Evolutionary conservation across 1,284 basidiomycete genomes (phyloP).

Genomic region (Filobasidium uniguttulatum): DNA sequence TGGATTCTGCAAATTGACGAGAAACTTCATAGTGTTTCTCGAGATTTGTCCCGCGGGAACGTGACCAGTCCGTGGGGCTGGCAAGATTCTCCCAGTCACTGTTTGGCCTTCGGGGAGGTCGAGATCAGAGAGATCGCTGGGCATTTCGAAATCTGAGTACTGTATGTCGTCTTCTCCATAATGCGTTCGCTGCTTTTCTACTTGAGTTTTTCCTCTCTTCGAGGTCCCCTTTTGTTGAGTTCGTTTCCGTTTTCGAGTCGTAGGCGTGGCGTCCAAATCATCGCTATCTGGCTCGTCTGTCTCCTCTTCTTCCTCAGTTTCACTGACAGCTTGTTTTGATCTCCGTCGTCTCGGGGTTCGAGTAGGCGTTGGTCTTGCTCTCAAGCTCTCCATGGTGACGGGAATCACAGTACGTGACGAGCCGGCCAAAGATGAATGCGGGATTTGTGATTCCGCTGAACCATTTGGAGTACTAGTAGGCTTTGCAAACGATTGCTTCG

Average conservation of each 20-base stretch:
- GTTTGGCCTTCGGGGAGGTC: constrained; percentile 49
- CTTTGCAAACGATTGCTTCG: too few relatives aligned
- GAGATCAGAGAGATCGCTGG: constrained; percentile 43
- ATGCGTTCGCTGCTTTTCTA: background rate
- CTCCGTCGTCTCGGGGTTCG: too few relatives aligned
- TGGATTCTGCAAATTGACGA: constrained; percentile 55
- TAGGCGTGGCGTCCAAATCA: constrained; percentile 17
- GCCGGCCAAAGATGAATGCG: too few relatives aligned
- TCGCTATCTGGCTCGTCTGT: constrained; percentile 16
- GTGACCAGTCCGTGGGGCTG: constrained; percentile 61
- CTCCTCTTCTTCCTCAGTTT: background rate
- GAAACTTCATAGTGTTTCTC: constrained; percentile 64
- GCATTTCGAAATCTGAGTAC: constrained; percentile 17
- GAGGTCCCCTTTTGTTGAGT: background rate
- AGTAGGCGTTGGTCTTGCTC: too few relatives aligned
- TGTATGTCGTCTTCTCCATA: constrained; percentile 28
- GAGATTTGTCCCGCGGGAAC: constrained; percentile 77
- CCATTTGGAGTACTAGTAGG: too few relatives aligned
- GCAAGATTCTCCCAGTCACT: constrained; percentile 44
- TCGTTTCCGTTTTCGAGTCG: constrained; percentile 17
- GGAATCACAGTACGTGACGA: too few relatives aligned
- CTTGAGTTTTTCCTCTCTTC: too few relatives aligned
- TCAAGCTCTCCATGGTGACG: too few relatives aligned
- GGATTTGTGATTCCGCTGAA: too few relatives aligned
- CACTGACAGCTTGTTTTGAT: too few relatives aligned